A percentile compares a stretch with the other conserved stretches of the same genome.
These are phyloP conservation scores for Discostella stelligeroides DNA, from an alignment of 108 stramenopile genomes.

Conservation along the genomic window DNA sequence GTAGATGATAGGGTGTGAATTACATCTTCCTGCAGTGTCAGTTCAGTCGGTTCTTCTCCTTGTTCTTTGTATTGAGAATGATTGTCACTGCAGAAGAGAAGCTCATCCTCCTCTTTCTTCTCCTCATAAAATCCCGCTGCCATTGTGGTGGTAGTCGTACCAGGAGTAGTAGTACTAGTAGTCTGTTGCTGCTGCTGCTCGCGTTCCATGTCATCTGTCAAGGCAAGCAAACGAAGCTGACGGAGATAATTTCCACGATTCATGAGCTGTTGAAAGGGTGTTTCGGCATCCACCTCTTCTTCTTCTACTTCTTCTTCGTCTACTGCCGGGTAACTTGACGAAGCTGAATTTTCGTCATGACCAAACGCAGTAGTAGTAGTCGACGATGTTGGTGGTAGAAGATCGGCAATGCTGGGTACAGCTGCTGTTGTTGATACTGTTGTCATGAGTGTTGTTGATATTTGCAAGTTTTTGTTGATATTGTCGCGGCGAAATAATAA, in stretches of 20 bases:
- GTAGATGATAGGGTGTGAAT: background rate
- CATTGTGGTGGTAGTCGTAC: background rate
- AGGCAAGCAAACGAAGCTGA: constrained; percentile 18
- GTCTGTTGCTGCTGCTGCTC: background rate
- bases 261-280: constrained; percentile 34
- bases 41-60: too few species aligned
- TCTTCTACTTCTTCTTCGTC: background rate
- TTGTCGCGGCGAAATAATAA: too few species aligned
- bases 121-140: background rate
- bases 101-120: constrained; percentile 18
- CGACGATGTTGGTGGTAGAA: too few species aligned
- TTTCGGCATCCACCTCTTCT: constrained; percentile 11
- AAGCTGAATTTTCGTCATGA: background rate
- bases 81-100: too few species aligned
- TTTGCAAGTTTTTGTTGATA: too few species aligned
- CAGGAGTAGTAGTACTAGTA: background rate
- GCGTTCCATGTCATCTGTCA: constrained; percentile 28
- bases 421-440: too few species aligned
- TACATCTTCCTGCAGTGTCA: background rate
- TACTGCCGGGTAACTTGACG: background rate
- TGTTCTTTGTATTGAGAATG: background rate
- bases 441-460: too few species aligned
- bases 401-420: too few species aligned
- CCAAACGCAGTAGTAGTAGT: background rate
- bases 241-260: constrained; percentile 29